phyloP scores from a whole-genome alignment of 495 filamentous ascomycete genomes.

The Sabuloglossum arenarium region DNA sequence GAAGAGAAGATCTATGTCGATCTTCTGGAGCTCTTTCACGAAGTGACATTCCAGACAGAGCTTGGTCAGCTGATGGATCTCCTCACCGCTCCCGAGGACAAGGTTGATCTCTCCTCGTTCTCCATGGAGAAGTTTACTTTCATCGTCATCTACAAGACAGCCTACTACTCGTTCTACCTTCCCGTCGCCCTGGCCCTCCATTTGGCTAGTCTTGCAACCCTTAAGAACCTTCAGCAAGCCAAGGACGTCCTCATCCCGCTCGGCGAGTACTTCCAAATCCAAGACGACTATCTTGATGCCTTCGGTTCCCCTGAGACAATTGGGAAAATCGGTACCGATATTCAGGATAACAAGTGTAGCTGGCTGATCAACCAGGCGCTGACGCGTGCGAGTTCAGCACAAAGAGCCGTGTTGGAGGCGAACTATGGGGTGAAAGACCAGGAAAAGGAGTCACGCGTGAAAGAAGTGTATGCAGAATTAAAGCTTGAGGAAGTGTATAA shows the following conservation, averaged over 20 bases:
- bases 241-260: conserved; percentile 92
- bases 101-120: conserved; percentile 81
- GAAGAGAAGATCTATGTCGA: conserved; percentile 70
- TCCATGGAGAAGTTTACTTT: conserved; percentile 87
- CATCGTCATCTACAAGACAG: conserved; percentile 98
- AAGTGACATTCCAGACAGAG: conserved; percentile 80
- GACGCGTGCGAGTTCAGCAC: conserved; percentile 49
- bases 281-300: conserved; percentile 97
- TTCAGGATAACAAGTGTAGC: conserved; percentile 97
- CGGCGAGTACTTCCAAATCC: conserved; percentile 96
- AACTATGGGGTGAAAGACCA: conserved; percentile 84
- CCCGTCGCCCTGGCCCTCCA: conserved; percentile 81
- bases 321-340: conserved; percentile 97
- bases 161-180: conserved; percentile 97
- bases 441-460: conserved; percentile 59
- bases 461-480: conserved; percentile 70
- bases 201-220: conserved; percentile 60
- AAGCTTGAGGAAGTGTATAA: conserved; percentile 61
- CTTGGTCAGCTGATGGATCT: conserved; percentile 86
- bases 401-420: conserved; percentile 59
- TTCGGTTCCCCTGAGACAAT: conserved; percentile 79
- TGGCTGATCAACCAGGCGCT: conserved; percentile 94
- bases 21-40: conserved; percentile 87
- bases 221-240: conserved; percentile 64
- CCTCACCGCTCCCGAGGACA: conserved; percentile 86